Conservation (phyloP, 116 monocot species). For the Phalaenopsis hybrid region DNA sequence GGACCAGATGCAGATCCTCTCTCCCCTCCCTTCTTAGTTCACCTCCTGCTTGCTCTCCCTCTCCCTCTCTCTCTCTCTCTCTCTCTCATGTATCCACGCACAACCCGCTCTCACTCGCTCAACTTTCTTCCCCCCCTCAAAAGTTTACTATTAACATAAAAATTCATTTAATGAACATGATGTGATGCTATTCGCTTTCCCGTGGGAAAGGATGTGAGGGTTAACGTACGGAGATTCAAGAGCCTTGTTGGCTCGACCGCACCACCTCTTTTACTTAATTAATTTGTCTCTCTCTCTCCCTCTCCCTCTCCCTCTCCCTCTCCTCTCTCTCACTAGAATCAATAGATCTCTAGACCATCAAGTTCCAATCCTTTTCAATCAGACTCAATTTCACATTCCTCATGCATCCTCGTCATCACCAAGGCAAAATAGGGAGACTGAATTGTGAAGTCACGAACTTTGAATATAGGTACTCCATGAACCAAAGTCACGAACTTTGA, state of each 20-base stretch:
- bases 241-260: not conserved
- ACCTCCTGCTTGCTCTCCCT: not conserved
- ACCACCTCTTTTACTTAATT: not conserved
- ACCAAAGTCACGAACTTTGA: constrained; percentile 3
- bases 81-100: no score
- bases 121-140: no score
- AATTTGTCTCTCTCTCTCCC: not conserved
- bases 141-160: not conserved
- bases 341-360: not conserved
- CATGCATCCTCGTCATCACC: not conserved
- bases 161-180: not conserved
- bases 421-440: not conserved
- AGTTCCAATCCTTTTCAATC: not conserved
- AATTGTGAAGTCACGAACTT: no score
- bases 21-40: not conserved
- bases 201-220: not conserved
- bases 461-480: not conserved
- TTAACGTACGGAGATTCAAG: constrained; percentile 6
- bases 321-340: not conserved
- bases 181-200: constrained; percentile 1
- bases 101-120: no score
- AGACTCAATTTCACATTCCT: not conserved
- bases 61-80: not conserved
- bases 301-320: not conserved
- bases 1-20: not conserved